Evolutionary conservation across 1,284 basidiomycete genomes (phyloP).

Genomic region (Meira nashicola): DNA sequence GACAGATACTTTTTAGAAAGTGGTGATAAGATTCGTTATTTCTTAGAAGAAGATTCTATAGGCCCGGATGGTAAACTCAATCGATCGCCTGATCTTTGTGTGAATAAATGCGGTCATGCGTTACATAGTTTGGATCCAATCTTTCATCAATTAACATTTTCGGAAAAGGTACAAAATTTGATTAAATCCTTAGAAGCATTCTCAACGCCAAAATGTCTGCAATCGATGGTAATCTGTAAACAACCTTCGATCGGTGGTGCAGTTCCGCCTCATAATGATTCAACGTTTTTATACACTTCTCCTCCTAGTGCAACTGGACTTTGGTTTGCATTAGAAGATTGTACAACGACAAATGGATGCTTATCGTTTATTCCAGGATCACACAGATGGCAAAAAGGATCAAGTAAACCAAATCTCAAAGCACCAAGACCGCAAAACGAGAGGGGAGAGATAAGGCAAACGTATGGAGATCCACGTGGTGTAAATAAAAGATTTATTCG

Average conservation of each 20-base stretch:
- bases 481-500: slow-evolving; percentile 41
- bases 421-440: slow-evolving; percentile 12
- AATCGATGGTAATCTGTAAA: slow-evolving; percentile 72
- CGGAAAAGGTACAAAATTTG: slow-evolving; percentile 21
- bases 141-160: slow-evolving; percentile 57
- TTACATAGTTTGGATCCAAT: slow-evolving; percentile 77
- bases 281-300: slow-evolving; percentile 69
- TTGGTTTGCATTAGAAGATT: slow-evolving; percentile 86
- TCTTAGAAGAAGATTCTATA: slow-evolving; percentile 75
- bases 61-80: slow-evolving; percentile 24
- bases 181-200: slow-evolving; percentile 28
- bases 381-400: slow-evolving; percentile 19
- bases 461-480: slow-evolving; percentile 25
- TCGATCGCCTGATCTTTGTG: slow-evolving; percentile 19
- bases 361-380: slow-evolving; percentile 35
- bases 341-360: slow-evolving; percentile 36
- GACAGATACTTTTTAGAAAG: slow-evolving; percentile 88
- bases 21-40: slow-evolving; percentile 73
- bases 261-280: slow-evolving; percentile 58
- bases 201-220: slow-evolving; percentile 62
- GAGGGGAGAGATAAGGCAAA: slow-evolving; percentile 6
- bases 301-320: slow-evolving; percentile 87
- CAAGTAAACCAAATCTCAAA: neutral
- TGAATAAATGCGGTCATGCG: slow-evolving; percentile 50
- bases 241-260: slow-evolving; percentile 48